A percentile compares a stretch with the other conserved stretches of the same genome.
Evolutionary conservation across 2,329 filamentous ascomycete genomes (phyloP).

Genomic region (Colletotrichum sp.): DNA sequence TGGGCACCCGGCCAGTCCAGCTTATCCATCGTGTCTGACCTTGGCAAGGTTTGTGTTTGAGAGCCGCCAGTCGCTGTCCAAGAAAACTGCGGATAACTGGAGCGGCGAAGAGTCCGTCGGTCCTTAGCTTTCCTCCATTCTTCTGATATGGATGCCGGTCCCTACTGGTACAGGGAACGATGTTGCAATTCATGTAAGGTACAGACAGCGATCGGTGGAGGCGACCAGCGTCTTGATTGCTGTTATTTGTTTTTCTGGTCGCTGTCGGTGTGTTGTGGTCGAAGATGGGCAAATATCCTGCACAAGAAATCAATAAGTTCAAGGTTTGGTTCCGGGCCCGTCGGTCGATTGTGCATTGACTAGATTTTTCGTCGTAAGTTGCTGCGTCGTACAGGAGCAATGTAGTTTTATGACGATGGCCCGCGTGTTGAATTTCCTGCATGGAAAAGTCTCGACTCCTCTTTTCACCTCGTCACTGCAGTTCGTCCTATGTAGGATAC

Average conservation of each 20-base stretch:
- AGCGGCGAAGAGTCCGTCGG: conserved; percentile 2
- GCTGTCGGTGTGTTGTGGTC: not conserved
- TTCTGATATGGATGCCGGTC: not conserved
- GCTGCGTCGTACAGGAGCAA: not conserved
- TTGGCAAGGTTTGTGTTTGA: conserved; percentile 6
- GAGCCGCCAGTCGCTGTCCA: not conserved
- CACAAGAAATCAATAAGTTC: not conserved
- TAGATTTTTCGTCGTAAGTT: not conserved
- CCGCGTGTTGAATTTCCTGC: not conserved
- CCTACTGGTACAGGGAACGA: not conserved
- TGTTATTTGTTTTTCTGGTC: conserved; percentile 6
- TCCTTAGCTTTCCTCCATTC: not conserved
- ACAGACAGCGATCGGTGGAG: not conserved
- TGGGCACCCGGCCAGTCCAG: not conserved
- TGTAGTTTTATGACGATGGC: not conserved
- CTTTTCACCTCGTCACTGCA: not conserved
- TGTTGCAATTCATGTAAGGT: conserved; percentile 14
- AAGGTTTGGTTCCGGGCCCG: conserved; percentile 1
- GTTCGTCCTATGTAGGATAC: not conserved
- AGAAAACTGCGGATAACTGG: not conserved
- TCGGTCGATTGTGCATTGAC: not conserved
- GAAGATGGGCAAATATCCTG: not conserved
- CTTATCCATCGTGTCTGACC: not conserved
- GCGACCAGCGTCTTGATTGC: not conserved
- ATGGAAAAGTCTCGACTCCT: not conserved